Evolutionary conservation across 192 early-diverging fungal genomes (phyloP).

Genomic region (Chytriomyces sp.): DNA sequence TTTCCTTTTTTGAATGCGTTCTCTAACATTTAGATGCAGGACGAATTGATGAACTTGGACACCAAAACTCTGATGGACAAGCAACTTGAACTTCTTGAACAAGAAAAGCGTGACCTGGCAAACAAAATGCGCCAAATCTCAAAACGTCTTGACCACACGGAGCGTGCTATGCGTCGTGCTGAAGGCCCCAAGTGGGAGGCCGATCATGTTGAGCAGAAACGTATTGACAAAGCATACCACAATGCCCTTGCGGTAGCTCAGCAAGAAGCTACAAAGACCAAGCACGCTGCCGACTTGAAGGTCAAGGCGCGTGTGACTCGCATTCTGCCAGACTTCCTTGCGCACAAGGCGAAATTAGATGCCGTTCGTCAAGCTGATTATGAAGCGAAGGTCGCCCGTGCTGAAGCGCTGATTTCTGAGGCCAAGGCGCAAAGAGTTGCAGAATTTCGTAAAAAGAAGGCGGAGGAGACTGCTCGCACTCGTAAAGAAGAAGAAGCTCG

Average conservation of each 20-base stretch:
- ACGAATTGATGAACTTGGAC: slow-evolving; percentile 85
- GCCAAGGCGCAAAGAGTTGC: slow-evolving; percentile 76
- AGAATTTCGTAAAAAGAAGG: slow-evolving; percentile 59
- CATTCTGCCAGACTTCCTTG: slow-evolving; percentile 82
- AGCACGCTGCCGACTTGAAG: slow-evolving; percentile 74
- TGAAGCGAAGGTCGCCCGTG: slow-evolving; percentile 59
- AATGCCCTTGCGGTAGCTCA: slow-evolving; percentile 73
- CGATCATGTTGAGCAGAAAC: slow-evolving; percentile 91
- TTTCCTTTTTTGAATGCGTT: slow-evolving; percentile 11
- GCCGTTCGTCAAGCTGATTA: slow-evolving; percentile 63
- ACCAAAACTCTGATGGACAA: slow-evolving; percentile 77
- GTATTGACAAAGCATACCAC: slow-evolving; percentile 79
- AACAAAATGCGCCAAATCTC: slow-evolving; percentile 73
- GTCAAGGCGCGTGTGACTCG: slow-evolving; percentile 80
- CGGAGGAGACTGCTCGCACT: slow-evolving; percentile 51
- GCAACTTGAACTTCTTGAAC: slow-evolving; percentile 89
- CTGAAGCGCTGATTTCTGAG: slow-evolving; percentile 66
- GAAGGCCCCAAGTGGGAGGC: slow-evolving; percentile 89
- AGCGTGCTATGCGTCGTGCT: slow-evolving; percentile 89
- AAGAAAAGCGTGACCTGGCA: slow-evolving; percentile 82
- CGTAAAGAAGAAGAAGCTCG: slow-evolving; percentile 38
- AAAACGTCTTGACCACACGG: slow-evolving; percentile 87
- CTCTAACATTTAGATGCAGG: neutral
- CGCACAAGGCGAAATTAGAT: slow-evolving; percentile 60
- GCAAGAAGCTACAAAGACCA: slow-evolving; percentile 64